Base-by-base conservation (phyloP, 2,329 filamentous ascomycete genomes). In the Balansia obtecta region DNA sequence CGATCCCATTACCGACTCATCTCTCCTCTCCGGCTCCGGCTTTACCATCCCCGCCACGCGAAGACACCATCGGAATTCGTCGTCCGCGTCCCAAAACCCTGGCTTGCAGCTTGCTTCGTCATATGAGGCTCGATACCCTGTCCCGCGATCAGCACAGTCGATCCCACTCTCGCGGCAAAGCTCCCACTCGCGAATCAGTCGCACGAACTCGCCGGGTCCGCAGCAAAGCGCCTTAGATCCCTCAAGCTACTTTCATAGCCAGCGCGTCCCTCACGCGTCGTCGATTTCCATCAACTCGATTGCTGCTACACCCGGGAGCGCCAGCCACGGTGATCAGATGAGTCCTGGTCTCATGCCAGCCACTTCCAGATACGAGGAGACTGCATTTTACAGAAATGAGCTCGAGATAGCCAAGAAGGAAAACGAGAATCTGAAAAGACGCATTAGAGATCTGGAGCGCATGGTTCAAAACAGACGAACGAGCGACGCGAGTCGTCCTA, bases 331-430 rank as follows among this genome's bases (percentile, higher is more conserved):
- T 46, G 67, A 70, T 37, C 65, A 76, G 57, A 62, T 75, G 22
- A 79, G 76, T 11, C 77, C 77, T 0, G 71, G 73, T 3, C 63
- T 80, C 27, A 65, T 83, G 55, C 73, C 75, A 2, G 77, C 73
- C 2, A 83, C 79, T 0, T 63, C 71, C 11, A 73, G 80, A 12
- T 82, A 81, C 60, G 81, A 84, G 56, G 81, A 85, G 63, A 77
- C 77, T 1, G 75, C 74, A 0, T 75, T 73, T 52, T 79, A 79
- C 57, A 71, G 80, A 4, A 69, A 73, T 38, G 81, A 85, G 60
- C 67, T 85, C 0, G 81, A 85, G 22, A 66, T 58, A 5, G 76
- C 78, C 39, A 83, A 82, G 65, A 70, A 73, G 45, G 82, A 85
- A 64, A 85, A 85, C 53, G 81, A 85, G 48, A 62, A 64, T 0